Base-by-base conservation (phyloP, 108 stramenopile genomes). In the Stephanodiscus minutulus region DNA sequence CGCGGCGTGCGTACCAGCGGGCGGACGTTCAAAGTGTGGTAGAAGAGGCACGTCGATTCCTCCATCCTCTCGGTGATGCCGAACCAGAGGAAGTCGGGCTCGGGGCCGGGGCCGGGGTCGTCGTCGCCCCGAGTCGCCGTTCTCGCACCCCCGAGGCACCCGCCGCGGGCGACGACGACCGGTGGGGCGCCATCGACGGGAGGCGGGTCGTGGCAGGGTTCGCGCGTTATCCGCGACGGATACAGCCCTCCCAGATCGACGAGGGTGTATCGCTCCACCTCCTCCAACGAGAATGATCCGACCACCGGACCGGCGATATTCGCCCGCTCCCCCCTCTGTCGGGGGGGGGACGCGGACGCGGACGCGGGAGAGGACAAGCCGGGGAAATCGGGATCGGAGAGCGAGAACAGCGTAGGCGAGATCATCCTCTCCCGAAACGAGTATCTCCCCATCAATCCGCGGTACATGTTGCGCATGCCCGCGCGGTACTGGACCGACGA, bases 11-110 rank as follows among this genome's bases (percentile, higher is more conserved):
- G 7, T 11, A 15, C 20, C 18, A 62, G 0, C 6, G 74, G 74
- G 24, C 46, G 39, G 53, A 67, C 36, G 31, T 36, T 24, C n/a
- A 70, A 13, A 0, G 61, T 11, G 53, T 76, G 27, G 29, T 55
- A 70, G 13, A 76, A 36, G 9, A 76, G 68, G 29, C 74, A 76
- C 3, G 62, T 68, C 15, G 68, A 68, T 69, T 76, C 74, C 3
- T 39, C 52, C 74, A 76, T 76, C 22, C 67, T 66, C 48, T 76
- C 74, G 0, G 74, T 76, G 36, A 76, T 69, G 13, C 74, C 74
- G 50, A 76, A 76, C 74, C 74, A 76, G 0, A 76, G 29, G 56
- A 76, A 43, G 46, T 76, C 74, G 5, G 72, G 72, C 21, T 73
- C 72, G 24, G 46, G 25, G 41, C 24, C 35, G 15, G n/a, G n/a